Percentiles rank a stretch among this genome's conserved stretches.
Evolutionary conservation across 2,329 filamentous ascomycete genomes (phyloP).

Genomic region (Aspergillus neoniger): DNA sequence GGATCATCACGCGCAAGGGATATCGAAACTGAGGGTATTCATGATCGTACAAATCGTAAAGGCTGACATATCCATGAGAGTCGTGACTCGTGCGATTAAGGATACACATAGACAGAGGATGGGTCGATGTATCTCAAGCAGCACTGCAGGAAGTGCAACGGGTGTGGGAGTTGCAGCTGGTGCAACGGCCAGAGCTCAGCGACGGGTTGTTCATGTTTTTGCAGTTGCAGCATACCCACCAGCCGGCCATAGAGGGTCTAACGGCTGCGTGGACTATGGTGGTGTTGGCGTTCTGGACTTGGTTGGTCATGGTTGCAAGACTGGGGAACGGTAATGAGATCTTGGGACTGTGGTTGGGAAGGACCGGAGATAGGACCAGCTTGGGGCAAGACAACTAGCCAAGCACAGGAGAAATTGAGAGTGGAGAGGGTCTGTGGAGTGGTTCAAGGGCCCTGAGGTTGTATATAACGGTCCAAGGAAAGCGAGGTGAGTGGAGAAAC

Average conservation of each 20-base stretch:
- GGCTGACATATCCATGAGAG: background rate
- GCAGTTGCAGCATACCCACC: conserved; percentile 31
- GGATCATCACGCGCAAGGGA: too few species aligned
- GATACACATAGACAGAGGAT: too few species aligned
- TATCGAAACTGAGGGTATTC: too few species aligned
- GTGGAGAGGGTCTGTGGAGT: background rate
- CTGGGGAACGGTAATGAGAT: background rate
- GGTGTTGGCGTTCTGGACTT: background rate
- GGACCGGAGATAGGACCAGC: background rate
- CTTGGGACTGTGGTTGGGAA: background rate
- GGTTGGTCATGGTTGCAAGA: background rate
- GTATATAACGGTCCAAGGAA: background rate
- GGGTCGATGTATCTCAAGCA: background rate
- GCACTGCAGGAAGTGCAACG: conserved; percentile 2
- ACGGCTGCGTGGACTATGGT: background rate
- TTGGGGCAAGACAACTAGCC: background rate
- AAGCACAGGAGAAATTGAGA: background rate
- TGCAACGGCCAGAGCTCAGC: conserved; percentile 20
- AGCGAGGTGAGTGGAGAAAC: background rate
- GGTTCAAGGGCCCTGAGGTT: background rate
- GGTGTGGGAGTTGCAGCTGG: conserved; percentile 20
- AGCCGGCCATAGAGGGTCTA: conserved; percentile 13
- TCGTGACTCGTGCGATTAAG: background rate
- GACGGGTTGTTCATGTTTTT: conserved; percentile 20
- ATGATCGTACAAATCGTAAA: background rate